phyloP scores from a whole-genome alignment of 2,329 filamentous ascomycete species.

The Fusarium sp. region DNA sequence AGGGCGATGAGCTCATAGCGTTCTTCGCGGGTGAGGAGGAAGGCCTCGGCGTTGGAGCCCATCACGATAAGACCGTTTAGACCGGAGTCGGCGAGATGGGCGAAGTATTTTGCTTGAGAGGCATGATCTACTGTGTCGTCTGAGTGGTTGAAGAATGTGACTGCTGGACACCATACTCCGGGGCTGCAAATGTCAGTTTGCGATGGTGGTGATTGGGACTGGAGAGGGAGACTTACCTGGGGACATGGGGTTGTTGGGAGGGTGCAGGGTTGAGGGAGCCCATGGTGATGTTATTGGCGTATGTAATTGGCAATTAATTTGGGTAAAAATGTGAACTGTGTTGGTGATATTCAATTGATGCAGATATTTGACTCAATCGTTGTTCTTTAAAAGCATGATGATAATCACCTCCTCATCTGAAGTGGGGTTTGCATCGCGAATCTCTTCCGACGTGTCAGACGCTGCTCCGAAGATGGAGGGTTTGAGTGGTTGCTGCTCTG shows the following conservation, averaged over 20 bases:
- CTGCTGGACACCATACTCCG: conserved; percentile 62
- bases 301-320: neutral
- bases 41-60: conserved; percentile 67
- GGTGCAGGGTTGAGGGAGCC: conserved; percentile 28
- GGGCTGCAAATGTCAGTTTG: neutral
- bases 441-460: conserved; percentile 15
- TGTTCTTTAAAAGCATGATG: conserved; percentile 24
- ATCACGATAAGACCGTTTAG: conserved; percentile 65
- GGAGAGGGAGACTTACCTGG: neutral
- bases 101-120: conserved; percentile 63
- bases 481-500: neutral
- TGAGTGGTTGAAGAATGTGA: conserved; percentile 64
- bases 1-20: conserved; percentile 65
- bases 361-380: neutral
- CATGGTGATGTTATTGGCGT: neutral
- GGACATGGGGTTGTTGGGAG: conserved; percentile 5
- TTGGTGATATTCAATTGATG: neutral
- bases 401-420: conserved; percentile 23
- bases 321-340: neutral
- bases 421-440: conserved; percentile 34
- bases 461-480: conserved; percentile 2
- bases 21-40: conserved; percentile 70
- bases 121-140: conserved; percentile 61
- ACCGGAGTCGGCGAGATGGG: conserved; percentile 62
- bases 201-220: neutral